phyloP scores from a whole-genome alignment of 805 yeast species.

The Grigorovia yakushimaensis region DNA sequence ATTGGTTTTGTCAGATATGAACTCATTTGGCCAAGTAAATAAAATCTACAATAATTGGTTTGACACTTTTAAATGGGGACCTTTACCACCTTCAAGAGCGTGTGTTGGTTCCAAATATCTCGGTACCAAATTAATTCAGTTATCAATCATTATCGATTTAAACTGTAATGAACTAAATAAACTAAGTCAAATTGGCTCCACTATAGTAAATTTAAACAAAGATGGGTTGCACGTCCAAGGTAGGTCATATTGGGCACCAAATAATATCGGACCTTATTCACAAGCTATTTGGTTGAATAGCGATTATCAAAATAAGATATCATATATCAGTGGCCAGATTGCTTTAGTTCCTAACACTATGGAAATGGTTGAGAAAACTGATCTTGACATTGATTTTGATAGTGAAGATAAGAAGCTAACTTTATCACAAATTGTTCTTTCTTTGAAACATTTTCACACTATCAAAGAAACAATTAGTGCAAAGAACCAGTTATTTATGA shows the following conservation, averaged over 20 bases:
- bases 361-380: conserved; percentile 34
- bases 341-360: conserved; percentile 69
- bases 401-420: background rate
- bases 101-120: conserved; percentile 60
- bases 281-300: conserved; percentile 48
- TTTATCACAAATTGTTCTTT: conserved; percentile 36
- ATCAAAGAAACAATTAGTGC: conserved; percentile 49
- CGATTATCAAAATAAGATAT: conserved; percentile 40
- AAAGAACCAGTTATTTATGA: conserved; percentile 35
- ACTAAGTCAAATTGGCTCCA: background rate
- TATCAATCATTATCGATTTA: conserved; percentile 49
- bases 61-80: conserved; percentile 27
- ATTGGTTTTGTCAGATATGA: conserved; percentile 55
- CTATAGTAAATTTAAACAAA: conserved; percentile 27
- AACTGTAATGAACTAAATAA: background rate
- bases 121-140: conserved; percentile 26
- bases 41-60: conserved; percentile 48
- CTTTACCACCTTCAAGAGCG: conserved; percentile 80
- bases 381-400: conserved; percentile 6
- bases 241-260: conserved; percentile 96
- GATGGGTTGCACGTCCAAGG: conserved; percentile 85
- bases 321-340: conserved; percentile 80
- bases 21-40: conserved; percentile 53
- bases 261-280: conserved; percentile 95
- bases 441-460: conserved; percentile 66